Evolutionary conservation across 2,329 filamentous ascomycete genomes (phyloP).

Genomic region (Fusarium sp.): DNA sequence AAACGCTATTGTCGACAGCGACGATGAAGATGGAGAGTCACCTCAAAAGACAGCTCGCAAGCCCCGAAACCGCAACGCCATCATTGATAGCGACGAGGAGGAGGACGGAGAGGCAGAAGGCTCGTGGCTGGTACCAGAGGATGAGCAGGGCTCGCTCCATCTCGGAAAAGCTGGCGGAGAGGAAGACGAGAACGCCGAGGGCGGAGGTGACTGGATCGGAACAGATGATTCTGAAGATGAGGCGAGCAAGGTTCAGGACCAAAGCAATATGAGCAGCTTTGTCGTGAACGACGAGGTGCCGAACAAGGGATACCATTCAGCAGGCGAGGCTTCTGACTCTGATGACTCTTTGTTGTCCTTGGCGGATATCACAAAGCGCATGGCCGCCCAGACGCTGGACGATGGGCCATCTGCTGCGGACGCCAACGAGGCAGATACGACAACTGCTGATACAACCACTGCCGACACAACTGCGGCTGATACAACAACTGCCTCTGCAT

Average conservation of each 20-base stretch:
- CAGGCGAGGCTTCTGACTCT: conserved; percentile 41
- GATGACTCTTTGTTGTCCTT: conserved; percentile 52
- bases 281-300: conserved; percentile 62
- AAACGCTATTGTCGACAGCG: conserved; percentile 32
- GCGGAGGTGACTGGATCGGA: conserved; percentile 81
- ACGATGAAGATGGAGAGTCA: conserved; percentile 30
- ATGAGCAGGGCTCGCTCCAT: conserved; percentile 68
- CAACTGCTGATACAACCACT: conserved; percentile 24
- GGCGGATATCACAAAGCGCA: conserved; percentile 52
- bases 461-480: conserved; percentile 28
- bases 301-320: conserved; percentile 47
- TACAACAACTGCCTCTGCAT: conserved; percentile 28
- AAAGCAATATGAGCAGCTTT: conserved; percentile 66
- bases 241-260: conserved; percentile 64
- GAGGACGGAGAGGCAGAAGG: conserved; percentile 75
- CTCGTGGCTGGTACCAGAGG: conserved; percentile 81
- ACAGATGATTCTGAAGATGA: conserved; percentile 73
- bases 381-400: conserved; percentile 52
- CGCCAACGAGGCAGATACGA: conserved; percentile 26
- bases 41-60: conserved; percentile 47
- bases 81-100: conserved; percentile 75
- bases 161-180: conserved; percentile 83
- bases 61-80: conserved; percentile 63
- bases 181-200: conserved; percentile 90
- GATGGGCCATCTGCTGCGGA: conserved; percentile 39